Evolutionary conservation across 75 land plant genomes (phyloP).

Genomic region (Pinus taeda): DNA sequence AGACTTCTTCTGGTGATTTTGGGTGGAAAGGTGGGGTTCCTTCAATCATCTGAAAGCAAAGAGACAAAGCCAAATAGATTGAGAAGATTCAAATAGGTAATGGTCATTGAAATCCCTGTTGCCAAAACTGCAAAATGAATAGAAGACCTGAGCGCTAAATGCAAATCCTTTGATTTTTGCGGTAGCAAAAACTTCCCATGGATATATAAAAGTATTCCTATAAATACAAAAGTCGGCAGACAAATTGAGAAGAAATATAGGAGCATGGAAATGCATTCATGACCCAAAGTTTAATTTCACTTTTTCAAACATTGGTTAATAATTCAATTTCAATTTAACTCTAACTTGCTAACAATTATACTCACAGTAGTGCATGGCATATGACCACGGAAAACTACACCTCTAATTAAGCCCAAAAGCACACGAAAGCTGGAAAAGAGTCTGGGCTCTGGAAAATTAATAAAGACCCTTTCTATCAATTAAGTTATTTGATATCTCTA

Average conservation of each 20-base stretch:
- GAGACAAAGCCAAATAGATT: not conserved
- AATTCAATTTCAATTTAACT: too few species aligned
- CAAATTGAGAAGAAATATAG: not conserved
- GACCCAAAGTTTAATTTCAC: not conserved
- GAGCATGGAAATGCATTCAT: not conserved
- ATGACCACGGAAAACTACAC: too few species aligned
- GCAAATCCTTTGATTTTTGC: not conserved
- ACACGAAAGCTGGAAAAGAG: too few species aligned
- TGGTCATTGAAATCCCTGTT: not conserved
- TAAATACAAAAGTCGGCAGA: not conserved
- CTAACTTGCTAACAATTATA: too few species aligned
- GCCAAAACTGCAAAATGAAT: not conserved
- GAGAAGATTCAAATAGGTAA: not conserved
- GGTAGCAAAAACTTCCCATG: not conserved
- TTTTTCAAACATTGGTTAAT: too few species aligned
- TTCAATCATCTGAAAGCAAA: slow-evolving; percentile 75
- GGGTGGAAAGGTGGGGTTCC: slow-evolving; percentile 65
- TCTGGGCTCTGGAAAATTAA: too few species aligned
- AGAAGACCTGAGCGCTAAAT: not conserved
- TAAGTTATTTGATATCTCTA: too few species aligned
- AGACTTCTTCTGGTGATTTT: slow-evolving; percentile 64
- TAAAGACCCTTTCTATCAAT: too few species aligned
- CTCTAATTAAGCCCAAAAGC: too few species aligned
- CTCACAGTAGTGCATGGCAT: too few species aligned
- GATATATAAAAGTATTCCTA: not conserved